phyloP scores from a whole-genome alignment of 2,329 filamentous ascomycete genomes.

The Bisporella sp. region DNA sequence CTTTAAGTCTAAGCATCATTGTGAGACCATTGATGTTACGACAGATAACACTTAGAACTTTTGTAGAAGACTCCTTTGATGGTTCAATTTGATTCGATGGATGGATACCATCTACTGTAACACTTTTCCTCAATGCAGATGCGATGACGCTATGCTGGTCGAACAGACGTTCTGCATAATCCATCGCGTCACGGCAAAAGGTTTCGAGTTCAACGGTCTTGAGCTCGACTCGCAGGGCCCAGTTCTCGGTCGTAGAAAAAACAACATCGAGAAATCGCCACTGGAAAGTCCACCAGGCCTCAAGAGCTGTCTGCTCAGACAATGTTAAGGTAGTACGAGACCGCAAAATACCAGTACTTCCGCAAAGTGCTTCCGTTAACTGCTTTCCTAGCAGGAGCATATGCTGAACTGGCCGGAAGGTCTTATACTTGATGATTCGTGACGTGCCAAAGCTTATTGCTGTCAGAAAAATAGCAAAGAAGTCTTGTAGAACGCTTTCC shows the following conservation, averaged over 20 bases:
- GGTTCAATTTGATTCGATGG: slow-evolving; percentile 21
- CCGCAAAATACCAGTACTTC: slow-evolving; percentile 43
- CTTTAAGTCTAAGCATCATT: slow-evolving; percentile 84
- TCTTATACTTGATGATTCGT: slow-evolving; percentile 35
- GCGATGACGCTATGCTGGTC: slow-evolving; percentile 79
- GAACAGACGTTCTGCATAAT: slow-evolving; percentile 81
- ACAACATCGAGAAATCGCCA: slow-evolving; percentile 79
- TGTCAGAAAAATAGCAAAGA: slow-evolving; percentile 37
- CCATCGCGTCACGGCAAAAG: slow-evolving; percentile 92
- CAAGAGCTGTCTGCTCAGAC: slow-evolving; percentile 35
- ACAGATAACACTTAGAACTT: slow-evolving; percentile 58
- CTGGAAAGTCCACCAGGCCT: slow-evolving; percentile 73
- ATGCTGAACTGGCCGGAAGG: slow-evolving; percentile 52
- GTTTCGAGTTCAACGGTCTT: slow-evolving; percentile 64
- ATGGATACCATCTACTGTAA: slow-evolving; percentile 24
- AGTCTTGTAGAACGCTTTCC: slow-evolving; percentile 38
- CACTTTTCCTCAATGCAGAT: slow-evolving; percentile 31
- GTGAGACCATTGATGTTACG: slow-evolving; percentile 62
- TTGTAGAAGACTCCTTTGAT: slow-evolving; percentile 34
- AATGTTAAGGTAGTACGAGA: slow-evolving; percentile 15
- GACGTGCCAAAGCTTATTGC: slow-evolving; percentile 38
- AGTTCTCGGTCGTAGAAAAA: slow-evolving; percentile 75
- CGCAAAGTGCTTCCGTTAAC: slow-evolving; percentile 49
- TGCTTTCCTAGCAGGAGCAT: slow-evolving; percentile 51
- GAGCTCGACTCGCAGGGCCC: slow-evolving; percentile 60